Conservation (phyloP, 2,329 filamentous ascomycete genomes). For the Xylogone sp. region DNA sequence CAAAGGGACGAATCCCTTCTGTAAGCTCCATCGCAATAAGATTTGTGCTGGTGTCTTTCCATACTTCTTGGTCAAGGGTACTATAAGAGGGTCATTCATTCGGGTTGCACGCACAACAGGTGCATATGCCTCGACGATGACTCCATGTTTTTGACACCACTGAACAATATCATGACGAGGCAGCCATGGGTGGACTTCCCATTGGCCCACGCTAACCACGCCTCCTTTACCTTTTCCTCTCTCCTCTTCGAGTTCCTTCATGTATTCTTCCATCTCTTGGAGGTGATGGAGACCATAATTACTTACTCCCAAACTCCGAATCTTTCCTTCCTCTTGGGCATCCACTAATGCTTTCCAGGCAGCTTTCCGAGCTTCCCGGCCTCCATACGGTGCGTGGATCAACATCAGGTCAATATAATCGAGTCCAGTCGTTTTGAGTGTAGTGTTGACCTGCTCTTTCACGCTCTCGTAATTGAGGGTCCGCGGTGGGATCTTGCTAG, state of each 20-base stretch:
- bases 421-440: constrained; percentile 53
- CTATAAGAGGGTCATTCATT: constrained; percentile 63
- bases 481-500: constrained; percentile 52
- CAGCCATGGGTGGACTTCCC: constrained; percentile 88
- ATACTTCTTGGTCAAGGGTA: constrained; percentile 66
- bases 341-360: constrained; percentile 63
- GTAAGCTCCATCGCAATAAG: constrained; percentile 75
- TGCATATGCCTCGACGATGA: constrained; percentile 61
- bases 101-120: constrained; percentile 65
- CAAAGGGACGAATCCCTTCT: constrained; percentile 71
- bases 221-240: constrained; percentile 63
- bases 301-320: constrained; percentile 59
- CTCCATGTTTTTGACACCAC: constrained; percentile 65
- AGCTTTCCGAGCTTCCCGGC: constrained; percentile 50
- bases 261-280: constrained; percentile 55
- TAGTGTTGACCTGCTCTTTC: constrained; percentile 59
- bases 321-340: constrained; percentile 56
- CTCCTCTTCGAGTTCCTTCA: constrained; percentile 56
- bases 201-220: constrained; percentile 78
- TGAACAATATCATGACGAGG: constrained; percentile 71
- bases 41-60: constrained; percentile 72
- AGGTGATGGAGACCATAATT: constrained; percentile 64
- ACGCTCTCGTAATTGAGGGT: constrained; percentile 59
- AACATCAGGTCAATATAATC: constrained; percentile 66
- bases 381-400: constrained; percentile 59